A percentile compares a stretch with the other conserved stretches of the same genome.
phyloP scores from a whole-genome alignment of 2,329 filamentous ascomycete species.

The Phialophora macrospora region DNA sequence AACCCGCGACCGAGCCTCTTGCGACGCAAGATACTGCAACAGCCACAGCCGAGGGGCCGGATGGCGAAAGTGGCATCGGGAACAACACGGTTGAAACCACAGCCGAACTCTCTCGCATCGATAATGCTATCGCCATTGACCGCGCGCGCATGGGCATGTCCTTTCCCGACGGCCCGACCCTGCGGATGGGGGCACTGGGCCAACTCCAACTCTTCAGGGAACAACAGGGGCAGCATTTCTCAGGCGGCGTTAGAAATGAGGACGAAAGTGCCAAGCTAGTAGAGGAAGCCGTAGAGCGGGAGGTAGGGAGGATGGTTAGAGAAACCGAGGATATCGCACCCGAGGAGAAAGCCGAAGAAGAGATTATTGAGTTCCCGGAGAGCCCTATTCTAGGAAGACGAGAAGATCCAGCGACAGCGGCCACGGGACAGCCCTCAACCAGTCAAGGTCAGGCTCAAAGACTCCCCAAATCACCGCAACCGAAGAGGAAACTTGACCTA shows the following conservation, averaged over 20 bases:
- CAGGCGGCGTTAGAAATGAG: neutral
- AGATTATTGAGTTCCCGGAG: conserved; percentile 41
- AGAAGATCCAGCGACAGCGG: conserved; percentile 14
- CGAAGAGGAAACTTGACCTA: conserved; percentile 46
- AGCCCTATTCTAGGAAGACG: conserved; percentile 40
- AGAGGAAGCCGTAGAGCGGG: conserved; percentile 47
- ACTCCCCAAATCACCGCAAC: conserved; percentile 28
- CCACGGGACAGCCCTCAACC: neutral
- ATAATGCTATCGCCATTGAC: conserved; percentile 44
- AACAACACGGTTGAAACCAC: conserved; percentile 28
- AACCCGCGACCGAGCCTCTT: neutral
- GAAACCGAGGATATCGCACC: conserved; percentile 57
- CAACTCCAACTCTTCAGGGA: conserved; percentile 50
- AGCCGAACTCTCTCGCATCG: conserved; percentile 40
- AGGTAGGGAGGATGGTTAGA: conserved; percentile 54
- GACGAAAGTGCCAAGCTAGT: conserved; percentile 56
- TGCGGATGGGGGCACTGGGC: conserved; percentile 53
- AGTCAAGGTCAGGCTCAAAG: neutral
- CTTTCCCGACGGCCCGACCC: conserved; percentile 52
- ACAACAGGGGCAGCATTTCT: conserved; percentile 57
- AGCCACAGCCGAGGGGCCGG: too few species aligned
- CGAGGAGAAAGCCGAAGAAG: conserved; percentile 48
- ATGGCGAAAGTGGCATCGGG: conserved; percentile 10
- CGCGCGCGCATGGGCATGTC: conserved; percentile 50
- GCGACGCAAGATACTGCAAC: neutral